Percentiles rank a stretch among this genome's conserved stretches.
These are phyloP conservation scores for Eucalyptus curtisii DNA, from an alignment of 345 rosid species.

Conservation along the genomic window DNA sequence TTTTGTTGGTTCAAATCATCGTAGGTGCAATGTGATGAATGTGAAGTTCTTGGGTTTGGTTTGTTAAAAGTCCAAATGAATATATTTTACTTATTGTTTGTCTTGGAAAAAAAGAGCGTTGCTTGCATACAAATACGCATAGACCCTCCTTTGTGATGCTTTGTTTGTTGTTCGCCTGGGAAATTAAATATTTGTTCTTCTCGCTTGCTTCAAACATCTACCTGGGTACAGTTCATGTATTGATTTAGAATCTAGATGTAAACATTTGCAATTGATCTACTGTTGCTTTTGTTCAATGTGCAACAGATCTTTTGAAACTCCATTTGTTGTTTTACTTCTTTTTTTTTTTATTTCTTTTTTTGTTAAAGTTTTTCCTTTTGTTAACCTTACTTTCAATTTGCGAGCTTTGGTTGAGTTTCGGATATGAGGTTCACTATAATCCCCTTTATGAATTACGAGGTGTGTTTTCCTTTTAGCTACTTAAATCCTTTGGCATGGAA, in stretches of 20 bases:
- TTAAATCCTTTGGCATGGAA: background rate
- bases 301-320: too few species aligned
- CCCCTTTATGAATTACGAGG: slow-evolving; percentile 72
- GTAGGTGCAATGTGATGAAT: background rate
- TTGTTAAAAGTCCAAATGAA: background rate
- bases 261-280: background rate
- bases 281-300: background rate
- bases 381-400: too few species aligned
- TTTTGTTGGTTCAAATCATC: too few species aligned
- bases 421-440: slow-evolving; percentile 55
- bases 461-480: slow-evolving; percentile 5
- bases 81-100: too few species aligned
- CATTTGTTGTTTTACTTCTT: too few species aligned
- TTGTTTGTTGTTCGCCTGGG: fast-evolving
- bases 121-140: background rate
- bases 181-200: background rate
- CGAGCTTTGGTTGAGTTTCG: too few species aligned
- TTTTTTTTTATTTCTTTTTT: too few species aligned
- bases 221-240: background rate
- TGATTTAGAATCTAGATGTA: background rate
- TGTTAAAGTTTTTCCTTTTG: too few species aligned
- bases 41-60: background rate
- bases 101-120: background rate
- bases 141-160: background rate
- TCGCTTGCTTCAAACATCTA: background rate